Conservation (phyloP, 169 alveolate species). For the Cryptosporidium sp. region DNA sequence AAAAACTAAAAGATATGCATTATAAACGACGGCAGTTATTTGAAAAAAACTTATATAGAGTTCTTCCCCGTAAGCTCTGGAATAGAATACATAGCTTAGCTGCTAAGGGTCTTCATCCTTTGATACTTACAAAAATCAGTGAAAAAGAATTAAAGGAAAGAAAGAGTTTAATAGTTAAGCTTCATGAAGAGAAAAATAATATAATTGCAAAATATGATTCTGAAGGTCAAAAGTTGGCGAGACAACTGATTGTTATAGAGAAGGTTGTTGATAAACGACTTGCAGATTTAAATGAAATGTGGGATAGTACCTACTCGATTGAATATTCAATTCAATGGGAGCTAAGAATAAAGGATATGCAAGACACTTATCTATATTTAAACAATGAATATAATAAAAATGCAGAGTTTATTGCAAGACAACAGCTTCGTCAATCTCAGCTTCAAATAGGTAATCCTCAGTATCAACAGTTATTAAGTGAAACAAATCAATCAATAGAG, state of each 20-base stretch:
- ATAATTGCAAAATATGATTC: conserved; percentile 38
- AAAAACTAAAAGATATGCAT: conserved; percentile 52
- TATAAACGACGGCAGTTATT: conserved; percentile 34
- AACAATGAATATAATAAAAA: conserved; percentile 59
- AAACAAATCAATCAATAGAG: conserved; percentile 55
- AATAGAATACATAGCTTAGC: conserved; percentile 43
- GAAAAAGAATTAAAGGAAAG: conserved; percentile 67
- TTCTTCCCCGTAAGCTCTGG: conserved; percentile 62
- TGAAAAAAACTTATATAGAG: conserved; percentile 40
- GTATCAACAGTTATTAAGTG: conserved; percentile 50
- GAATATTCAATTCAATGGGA: conserved; percentile 75
- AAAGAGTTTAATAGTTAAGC: conserved; percentile 41
- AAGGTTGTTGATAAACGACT: conserved; percentile 48
- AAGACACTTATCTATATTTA: conserved; percentile 52
- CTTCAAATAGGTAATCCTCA: conserved; percentile 52
- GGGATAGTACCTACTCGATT: conserved; percentile 68
- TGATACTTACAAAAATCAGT: conserved; percentile 43
- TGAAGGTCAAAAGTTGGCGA: conserved; percentile 47
- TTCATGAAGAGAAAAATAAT: conserved; percentile 67
- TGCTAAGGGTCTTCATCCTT: conserved; percentile 64
- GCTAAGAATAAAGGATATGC: conserved; percentile 65
- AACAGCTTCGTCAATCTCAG: conserved; percentile 69
- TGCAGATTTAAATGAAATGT: conserved; percentile 70
- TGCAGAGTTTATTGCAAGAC: conserved; percentile 57
- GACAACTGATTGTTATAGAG: conserved; percentile 47